phyloP scores from a whole-genome alignment of 2,329 filamentous ascomycete genomes.

The Trichoderma afroharzianum region DNA sequence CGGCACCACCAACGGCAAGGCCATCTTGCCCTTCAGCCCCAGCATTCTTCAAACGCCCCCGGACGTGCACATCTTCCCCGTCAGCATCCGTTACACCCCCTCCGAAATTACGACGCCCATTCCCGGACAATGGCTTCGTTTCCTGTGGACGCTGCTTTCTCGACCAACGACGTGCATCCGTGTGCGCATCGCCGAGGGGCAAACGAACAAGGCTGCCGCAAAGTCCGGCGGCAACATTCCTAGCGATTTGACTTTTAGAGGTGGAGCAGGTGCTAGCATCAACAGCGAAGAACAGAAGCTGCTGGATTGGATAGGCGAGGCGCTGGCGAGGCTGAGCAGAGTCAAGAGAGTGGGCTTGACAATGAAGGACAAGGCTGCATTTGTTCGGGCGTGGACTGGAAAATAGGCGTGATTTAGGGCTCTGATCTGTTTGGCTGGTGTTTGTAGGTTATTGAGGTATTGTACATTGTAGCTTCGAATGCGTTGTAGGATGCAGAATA shows the following conservation, averaged over 20 bases:
- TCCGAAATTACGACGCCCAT: conserved; percentile 88
- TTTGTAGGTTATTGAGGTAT: conserved; percentile 3
- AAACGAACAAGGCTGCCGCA: conserved; percentile 49
- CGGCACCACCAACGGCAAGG: conserved; percentile 89
- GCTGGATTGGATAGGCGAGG: conserved; percentile 77
- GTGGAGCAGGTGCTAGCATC: conserved; percentile 31
- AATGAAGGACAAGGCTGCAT: conserved; percentile 75
- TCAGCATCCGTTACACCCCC: conserved; percentile 85
- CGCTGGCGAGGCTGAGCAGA: conserved; percentile 78
- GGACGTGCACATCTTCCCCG: conserved; percentile 76
- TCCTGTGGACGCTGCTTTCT: conserved; percentile 83
- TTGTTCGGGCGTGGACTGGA: conserved; percentile 64
- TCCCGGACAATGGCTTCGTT: conserved; percentile 66
- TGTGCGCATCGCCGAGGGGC: conserved; percentile 79
- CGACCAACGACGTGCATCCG: conserved; percentile 85
- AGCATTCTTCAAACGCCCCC: conserved; percentile 66
- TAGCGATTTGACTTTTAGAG: conserved; percentile 28
- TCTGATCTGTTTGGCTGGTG: background rate
- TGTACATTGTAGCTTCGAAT: background rate
- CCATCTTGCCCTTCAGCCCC: conserved; percentile 78
- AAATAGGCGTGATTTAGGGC: conserved; percentile 31
- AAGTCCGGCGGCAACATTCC: conserved; percentile 33
- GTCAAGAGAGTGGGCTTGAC: conserved; percentile 87
- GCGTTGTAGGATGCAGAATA: background rate
- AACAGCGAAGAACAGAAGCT: conserved; percentile 61